These are phyloP conservation scores for Acidiella bohemica DNA, from an alignment of 495 filamentous ascomycete species.

Conservation along the genomic window DNA sequence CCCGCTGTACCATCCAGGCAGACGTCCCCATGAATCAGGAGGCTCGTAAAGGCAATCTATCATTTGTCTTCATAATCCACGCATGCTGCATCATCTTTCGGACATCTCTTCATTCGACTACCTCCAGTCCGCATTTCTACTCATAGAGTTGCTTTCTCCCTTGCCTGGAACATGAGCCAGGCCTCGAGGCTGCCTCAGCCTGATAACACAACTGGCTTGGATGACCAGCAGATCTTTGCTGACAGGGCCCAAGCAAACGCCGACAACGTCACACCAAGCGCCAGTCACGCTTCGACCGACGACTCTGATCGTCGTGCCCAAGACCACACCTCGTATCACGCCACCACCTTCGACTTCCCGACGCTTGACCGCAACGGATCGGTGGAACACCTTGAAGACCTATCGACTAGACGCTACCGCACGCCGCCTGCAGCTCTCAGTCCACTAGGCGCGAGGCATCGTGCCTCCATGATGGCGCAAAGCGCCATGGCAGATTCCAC, in stretches of 20 bases:
- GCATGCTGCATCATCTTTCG: too few relatives aligned
- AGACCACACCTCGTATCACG: neutral
- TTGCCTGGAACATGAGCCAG: too few relatives aligned
- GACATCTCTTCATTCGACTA: too few relatives aligned
- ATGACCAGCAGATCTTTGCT: too few relatives aligned
- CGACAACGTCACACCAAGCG: neutral
- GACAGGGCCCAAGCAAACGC: neutral
- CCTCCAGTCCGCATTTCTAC: too few relatives aligned
- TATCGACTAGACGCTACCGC: neutral
- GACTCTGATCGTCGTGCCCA: neutral
- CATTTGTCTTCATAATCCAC: too few relatives aligned
- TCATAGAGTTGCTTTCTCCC: too few relatives aligned
- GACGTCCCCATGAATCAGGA: too few relatives aligned
- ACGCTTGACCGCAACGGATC: slow-evolving; percentile 13
- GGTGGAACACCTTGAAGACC: slow-evolving; percentile 4
- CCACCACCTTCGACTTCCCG: slow-evolving; percentile 11
- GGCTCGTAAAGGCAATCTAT: too few relatives aligned
- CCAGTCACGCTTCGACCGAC: neutral
- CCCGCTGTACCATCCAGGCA: too few relatives aligned
- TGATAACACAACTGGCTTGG: too few relatives aligned
- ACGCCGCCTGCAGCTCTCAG: slow-evolving; percentile 16
- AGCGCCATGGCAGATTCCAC: neutral
- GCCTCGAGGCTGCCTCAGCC: too few relatives aligned
- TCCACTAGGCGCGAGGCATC: neutral
- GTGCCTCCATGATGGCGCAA: neutral